These are phyloP conservation scores for Allium sativum DNA, from an alignment of 106 monocot species.

Conservation along the genomic window DNA sequence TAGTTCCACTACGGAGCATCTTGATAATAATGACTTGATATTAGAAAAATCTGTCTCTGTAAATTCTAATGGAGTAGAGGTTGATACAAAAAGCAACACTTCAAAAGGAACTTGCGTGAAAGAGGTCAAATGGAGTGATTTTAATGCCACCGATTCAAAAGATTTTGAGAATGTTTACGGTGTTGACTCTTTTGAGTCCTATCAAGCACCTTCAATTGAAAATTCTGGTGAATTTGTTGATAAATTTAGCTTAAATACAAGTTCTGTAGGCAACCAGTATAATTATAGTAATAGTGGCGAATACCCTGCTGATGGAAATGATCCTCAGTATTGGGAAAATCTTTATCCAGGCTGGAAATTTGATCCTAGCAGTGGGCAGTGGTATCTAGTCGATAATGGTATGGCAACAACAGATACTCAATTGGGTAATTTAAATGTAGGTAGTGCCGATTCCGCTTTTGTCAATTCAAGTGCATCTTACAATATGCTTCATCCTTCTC, in stretches of 20 bases:
- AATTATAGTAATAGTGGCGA: constrained; percentile 6
- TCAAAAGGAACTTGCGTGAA: constrained; percentile 50
- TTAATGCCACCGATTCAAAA: constrained; percentile 19
- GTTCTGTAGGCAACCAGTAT: constrained; percentile 16
- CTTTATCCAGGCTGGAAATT: constrained; percentile 95
- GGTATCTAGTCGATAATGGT: constrained; percentile 50
- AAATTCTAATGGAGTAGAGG: background rate
- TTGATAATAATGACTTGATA: background rate
- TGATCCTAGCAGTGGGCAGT: constrained; percentile 38
- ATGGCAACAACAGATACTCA: constrained; percentile 13
- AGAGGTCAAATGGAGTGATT: constrained; percentile 79
- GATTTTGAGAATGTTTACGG: constrained; percentile 5
- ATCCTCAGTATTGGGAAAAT: constrained; percentile 65
- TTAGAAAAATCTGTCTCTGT: background rate
- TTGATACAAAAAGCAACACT: constrained; percentile 7
- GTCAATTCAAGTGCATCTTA: constrained; percentile 31
- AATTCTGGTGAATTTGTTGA: constrained; percentile 12
- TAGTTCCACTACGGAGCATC: no score
- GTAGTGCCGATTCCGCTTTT: constrained; percentile 4
- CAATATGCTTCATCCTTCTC: constrained; percentile 29
- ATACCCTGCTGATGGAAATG: constrained; percentile 21
- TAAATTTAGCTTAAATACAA: constrained; percentile 7
- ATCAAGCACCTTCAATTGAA: constrained; percentile 34
- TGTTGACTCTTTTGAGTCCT: constrained; percentile 26
- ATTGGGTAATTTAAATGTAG: constrained; percentile 10